phyloP scores from a whole-genome alignment of 345 rosid species.

The Gossypium rotundifolium region DNA sequence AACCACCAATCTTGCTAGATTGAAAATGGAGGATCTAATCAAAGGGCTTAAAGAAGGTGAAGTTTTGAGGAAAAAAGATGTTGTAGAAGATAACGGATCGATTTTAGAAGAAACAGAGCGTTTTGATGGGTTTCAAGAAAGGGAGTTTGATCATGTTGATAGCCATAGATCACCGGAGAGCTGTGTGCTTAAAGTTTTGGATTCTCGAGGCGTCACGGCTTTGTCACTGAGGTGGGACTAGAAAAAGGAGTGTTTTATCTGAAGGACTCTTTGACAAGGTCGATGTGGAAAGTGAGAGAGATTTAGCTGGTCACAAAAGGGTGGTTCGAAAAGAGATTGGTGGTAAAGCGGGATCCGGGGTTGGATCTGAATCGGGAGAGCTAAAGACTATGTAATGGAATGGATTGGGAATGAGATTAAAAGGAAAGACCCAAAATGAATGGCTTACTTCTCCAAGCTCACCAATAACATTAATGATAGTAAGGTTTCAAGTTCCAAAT shows the following conservation, averaged over 20 bases:
- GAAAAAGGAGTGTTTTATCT: too few species aligned
- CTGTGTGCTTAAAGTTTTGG: slow-evolving; percentile 31
- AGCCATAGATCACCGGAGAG: slow-evolving; percentile 43
- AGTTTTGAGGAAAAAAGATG: slow-evolving; percentile 21
- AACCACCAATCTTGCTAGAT: slow-evolving; percentile 55
- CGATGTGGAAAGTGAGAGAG: too few species aligned
- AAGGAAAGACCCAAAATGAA: slow-evolving; percentile 50
- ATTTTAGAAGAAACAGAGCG: slow-evolving; percentile 58
- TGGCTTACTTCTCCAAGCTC: too few species aligned
- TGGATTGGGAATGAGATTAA: slow-evolving; percentile 78
- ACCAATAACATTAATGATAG: slow-evolving; percentile 3
- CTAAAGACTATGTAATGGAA: slow-evolving; percentile 72
- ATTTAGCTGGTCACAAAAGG: too few species aligned
- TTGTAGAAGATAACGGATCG: slow-evolving; percentile 52
- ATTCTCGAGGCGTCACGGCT: slow-evolving; percentile 35
- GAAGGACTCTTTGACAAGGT: too few species aligned
- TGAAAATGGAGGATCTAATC: slow-evolving; percentile 41
- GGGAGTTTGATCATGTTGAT: slow-evolving; percentile 13
- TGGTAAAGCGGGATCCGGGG: too few species aligned
- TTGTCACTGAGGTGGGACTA: too few species aligned
- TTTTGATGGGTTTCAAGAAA: slow-evolving; percentile 46
- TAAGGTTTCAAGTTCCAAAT: slow-evolving; percentile 23
- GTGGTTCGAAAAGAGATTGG: too few species aligned
- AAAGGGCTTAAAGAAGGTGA: slow-evolving; percentile 32
- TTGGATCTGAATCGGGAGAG: slow-evolving; percentile 52